These are phyloP conservation scores for Berberis vulgaris DNA, from an alignment of 164 flowering plant genomes.

Conservation along the genomic window DNA sequence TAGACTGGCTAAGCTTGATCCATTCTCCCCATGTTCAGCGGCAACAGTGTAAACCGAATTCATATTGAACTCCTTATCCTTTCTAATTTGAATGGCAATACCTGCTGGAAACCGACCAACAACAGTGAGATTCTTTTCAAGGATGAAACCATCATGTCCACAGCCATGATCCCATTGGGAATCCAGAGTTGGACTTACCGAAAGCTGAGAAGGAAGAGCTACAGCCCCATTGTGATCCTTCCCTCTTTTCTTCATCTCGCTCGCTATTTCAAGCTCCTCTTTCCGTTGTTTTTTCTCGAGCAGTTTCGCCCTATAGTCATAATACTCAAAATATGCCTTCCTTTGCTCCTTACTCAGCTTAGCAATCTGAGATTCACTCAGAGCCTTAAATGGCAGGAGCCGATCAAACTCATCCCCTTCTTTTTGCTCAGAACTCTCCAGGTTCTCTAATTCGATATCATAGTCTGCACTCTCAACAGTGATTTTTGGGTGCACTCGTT, in stretches of 20 bases:
- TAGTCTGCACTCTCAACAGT: conserved; percentile 73
- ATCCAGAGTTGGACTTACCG: conserved; percentile 44
- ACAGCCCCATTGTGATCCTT: conserved; percentile 16
- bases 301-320: conserved; percentile 88
- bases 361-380: conserved; percentile 62
- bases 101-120: conserved; percentile 52
- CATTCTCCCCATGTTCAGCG: conserved; percentile 70
- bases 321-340: conserved; percentile 90
- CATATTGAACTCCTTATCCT: conserved; percentile 92
- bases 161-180: conserved; percentile 45
- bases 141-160: conserved; percentile 88
- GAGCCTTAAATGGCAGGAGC: conserved; percentile 93
- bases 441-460: conserved; percentile 69
- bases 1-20: conserved; percentile 76
- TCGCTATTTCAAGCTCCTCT: conserved; percentile 73
- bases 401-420: conserved; percentile 89
- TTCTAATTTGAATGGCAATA: conserved; percentile 60
- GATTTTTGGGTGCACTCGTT: conserved; percentile 84
- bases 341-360: conserved; percentile 81
- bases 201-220: no score
- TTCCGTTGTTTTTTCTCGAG: conserved; percentile 91
- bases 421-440: conserved; percentile 66
- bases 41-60: conserved; percentile 78
- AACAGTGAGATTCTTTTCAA: conserved; percentile 65
- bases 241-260: conserved; percentile 57